Percentiles rank a stretch among this genome's conserved stretches.
Conservation (phyloP, 371 early-diverging fungal species). For the Mucor ambiguus region DNA sequence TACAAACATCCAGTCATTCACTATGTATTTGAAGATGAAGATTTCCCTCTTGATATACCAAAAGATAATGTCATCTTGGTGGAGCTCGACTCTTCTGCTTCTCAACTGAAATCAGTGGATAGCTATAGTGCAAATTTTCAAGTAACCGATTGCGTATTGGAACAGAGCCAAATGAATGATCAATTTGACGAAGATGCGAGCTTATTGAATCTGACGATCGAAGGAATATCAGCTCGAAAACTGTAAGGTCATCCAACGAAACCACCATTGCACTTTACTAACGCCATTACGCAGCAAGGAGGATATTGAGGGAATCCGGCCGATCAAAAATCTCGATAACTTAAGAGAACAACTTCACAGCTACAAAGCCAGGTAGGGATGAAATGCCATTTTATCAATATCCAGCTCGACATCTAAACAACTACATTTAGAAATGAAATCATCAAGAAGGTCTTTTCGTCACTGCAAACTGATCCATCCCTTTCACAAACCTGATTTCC, state of each 20-base stretch:
- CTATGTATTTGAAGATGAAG: slow-evolving; percentile 61
- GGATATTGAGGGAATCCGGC: slow-evolving; percentile 32
- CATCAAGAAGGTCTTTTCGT: slow-evolving; percentile 6
- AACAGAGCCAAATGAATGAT: slow-evolving; percentile 40
- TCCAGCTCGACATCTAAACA: neutral
- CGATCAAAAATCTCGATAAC: slow-evolving; percentile 33
- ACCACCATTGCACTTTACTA: neutral
- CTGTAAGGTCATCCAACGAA: slow-evolving; percentile 20
- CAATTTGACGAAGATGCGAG: slow-evolving; percentile 38
- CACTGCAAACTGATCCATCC: neutral
- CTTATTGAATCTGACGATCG: slow-evolving; percentile 37
- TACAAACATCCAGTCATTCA: slow-evolving; percentile 57
- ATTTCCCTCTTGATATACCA: slow-evolving; percentile 44
- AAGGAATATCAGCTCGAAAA: slow-evolving; percentile 45
- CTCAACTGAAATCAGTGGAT: slow-evolving; percentile 33
- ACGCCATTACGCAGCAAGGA: slow-evolving; percentile 23
- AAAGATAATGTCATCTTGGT: slow-evolving; percentile 54
- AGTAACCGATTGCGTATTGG: slow-evolving; percentile 49
- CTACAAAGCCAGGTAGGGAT: slow-evolving; percentile 31
- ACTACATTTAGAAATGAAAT: neutral
- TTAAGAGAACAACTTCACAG: slow-evolving; percentile 37
- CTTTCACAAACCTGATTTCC: neutral
- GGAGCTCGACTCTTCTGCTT: slow-evolving; percentile 45
- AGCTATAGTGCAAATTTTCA: slow-evolving; percentile 58
- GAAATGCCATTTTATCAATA: neutral